Base-by-base conservation (phyloP, 306 rosid species). In the Vigna unguiculata region DNA sequence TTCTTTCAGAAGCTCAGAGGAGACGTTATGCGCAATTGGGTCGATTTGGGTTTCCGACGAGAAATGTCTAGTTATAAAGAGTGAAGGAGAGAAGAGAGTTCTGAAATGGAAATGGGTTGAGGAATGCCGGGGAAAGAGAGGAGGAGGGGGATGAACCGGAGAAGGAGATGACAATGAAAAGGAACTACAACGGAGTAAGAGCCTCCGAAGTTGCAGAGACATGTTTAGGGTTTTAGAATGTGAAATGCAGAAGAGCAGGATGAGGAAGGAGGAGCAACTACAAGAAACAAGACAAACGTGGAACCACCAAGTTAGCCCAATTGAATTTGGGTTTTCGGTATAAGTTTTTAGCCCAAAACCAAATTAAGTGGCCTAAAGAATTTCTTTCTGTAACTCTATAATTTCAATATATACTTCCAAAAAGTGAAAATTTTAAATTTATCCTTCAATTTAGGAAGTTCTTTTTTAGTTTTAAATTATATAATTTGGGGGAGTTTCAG, bases 151-250 rank as follows among this genome's bases (percentile, higher is more conserved):
- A 15, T 71, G 57, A 25, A 65, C 19, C 4, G 65, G 45, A 40
- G 45, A 40, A 64, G 77, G 78, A 4, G 89, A 64, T 21, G 30
- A n/a, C 46, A 52, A 66, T 4, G 82, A 32, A 15, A 71, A 36
- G 15, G 90, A 62, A 22, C 83, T 38, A 45, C 85, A 81, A 41
- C 87, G 92, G 24, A 89, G 83, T 6, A 91, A 48, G 22, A 88
- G 66, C 59, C 76, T 81, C 49, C 91, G 86, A 67, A 93, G 87
- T 75, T 85, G 92, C 82, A 86, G 89, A 65, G 82, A 71, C 97
- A 92, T 92, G 10, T 69, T 84, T 24, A 69, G 72, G 46, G 78
- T 45, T 62, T 28, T 45, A 22, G 71, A 58, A 19, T 22, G 6
- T 2, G 40, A 13, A 17, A 14, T 28, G 8, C 5, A n/a, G 65